These are phyloP conservation scores for Pythium aristosporum DNA, from an alignment of 352 stramenopile species.

Conservation along the genomic window DNA sequence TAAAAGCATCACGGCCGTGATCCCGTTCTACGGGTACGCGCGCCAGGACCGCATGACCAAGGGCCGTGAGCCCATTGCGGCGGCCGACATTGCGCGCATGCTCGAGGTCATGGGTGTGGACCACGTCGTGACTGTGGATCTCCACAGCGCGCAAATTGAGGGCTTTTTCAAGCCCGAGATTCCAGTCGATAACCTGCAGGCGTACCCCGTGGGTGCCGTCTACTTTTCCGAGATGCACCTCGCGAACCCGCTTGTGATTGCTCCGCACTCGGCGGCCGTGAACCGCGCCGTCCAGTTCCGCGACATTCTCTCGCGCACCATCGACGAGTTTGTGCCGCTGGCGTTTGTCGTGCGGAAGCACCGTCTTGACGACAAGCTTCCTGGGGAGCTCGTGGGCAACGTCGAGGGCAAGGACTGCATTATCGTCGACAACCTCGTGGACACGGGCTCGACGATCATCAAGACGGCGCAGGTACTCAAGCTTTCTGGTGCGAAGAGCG, in stretches of 20 bases:
- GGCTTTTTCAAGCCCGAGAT: constrained; percentile 88
- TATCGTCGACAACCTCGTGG: constrained; percentile 85
- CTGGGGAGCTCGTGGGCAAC: constrained; percentile 76
- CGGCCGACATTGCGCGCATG: constrained; percentile 83
- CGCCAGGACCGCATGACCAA: constrained; percentile 87
- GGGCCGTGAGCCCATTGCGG: constrained; percentile 74
- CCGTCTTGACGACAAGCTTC: constrained; percentile 62
- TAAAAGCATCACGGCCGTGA: constrained; percentile 87
- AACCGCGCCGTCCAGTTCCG: constrained; percentile 77
- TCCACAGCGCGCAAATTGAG: constrained; percentile 89
- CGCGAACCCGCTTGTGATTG: constrained; percentile 71
- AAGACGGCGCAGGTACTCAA: constrained; percentile 86
- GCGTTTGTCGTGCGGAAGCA: constrained; percentile 87
- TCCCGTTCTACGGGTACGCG: constrained; percentile 87
- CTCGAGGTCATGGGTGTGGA: constrained; percentile 90
- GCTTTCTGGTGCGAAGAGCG: constrained; percentile 65
- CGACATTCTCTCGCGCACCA: constrained; percentile 74
- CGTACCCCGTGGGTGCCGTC: constrained; percentile 81
- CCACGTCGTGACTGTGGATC: constrained; percentile 84
- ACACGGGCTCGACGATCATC: constrained; percentile 81
- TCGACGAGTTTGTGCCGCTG: constrained; percentile 75
- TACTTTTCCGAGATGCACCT: constrained; percentile 85
- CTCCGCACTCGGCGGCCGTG: constrained; percentile 79
- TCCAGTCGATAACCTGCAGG: constrained; percentile 83
- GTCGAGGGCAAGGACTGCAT: constrained; percentile 84